phyloP scores from a whole-genome alignment of 345 rosid species.

The Nephelium lappaceum region DNA sequence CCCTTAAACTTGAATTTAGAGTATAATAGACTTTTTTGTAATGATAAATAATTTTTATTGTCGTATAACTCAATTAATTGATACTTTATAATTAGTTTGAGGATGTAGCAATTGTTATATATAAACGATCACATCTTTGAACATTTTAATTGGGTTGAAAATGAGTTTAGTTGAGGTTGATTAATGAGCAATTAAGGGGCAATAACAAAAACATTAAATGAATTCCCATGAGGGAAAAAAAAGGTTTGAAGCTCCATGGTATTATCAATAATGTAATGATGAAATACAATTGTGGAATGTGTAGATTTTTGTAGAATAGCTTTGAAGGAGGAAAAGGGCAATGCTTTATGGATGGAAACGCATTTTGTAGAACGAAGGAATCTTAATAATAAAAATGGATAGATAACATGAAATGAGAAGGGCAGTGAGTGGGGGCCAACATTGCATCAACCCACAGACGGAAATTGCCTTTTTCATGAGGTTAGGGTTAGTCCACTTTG shows the following conservation, averaged over 20 bases:
- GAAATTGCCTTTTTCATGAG: slow-evolving; percentile 31
- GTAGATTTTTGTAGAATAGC: background rate
- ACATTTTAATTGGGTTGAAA: background rate
- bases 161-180: background rate
- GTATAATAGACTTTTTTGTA: no score
- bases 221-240: background rate
- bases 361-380: slow-evolving; percentile 18
- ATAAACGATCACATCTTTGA: no score
- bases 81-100: no score
- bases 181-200: background rate
- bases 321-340: background rate
- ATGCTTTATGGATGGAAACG: background rate
- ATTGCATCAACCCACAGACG: slow-evolving; percentile 29
- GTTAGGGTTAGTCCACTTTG: background rate
- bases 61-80: no score
- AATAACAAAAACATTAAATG: background rate
- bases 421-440: slow-evolving; percentile 13
- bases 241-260: background rate
- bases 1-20: no score
- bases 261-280: slow-evolving; percentile 26
- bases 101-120: no score
- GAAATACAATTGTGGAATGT: slow-evolving; percentile 24
- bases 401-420: background rate
- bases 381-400: background rate
- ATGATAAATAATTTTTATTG: no score